phyloP scores from a whole-genome alignment of 495 filamentous ascomycete genomes.

The Penicillium arizonense region DNA sequence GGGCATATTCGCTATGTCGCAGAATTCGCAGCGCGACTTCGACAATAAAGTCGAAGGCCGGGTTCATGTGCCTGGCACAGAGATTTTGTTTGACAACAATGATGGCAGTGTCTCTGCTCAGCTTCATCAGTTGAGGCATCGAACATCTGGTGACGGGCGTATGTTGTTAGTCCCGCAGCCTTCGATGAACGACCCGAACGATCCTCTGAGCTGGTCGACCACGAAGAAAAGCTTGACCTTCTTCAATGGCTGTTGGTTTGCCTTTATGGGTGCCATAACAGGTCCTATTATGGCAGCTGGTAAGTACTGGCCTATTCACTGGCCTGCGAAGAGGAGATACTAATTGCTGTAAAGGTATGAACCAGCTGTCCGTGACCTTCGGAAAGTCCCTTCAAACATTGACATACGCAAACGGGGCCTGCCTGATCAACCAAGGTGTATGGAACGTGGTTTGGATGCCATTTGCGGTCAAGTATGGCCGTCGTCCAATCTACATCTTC shows the following conservation, averaged over 20 bases:
- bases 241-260: conserved; percentile 33
- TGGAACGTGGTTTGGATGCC: conserved; percentile 56
- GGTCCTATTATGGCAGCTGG: conserved; percentile 50
- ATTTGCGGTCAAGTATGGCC: conserved; percentile 51
- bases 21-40: neutral
- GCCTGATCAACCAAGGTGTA: conserved; percentile 32
- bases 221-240: conserved; percentile 1
- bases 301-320: neutral
- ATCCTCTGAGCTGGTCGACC: conserved; percentile 27
- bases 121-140: conserved; percentile 11
- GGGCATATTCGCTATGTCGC: neutral
- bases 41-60: neutral
- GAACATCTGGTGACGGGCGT: conserved; percentile 1
- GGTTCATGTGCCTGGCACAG: conserved; percentile 7
- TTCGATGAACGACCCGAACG: conserved; percentile 19
- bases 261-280: conserved; percentile 49
- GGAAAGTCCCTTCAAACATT: conserved; percentile 35
- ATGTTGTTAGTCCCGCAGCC: conserved; percentile 23
- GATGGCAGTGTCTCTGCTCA: neutral
- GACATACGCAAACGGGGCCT: conserved; percentile 11
- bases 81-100: conserved; percentile 9
- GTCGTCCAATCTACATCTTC: conserved; percentile 47
- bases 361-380: conserved; percentile 42
- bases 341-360: conserved; percentile 7
- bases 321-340: neutral